A percentile compares a stretch with the other conserved stretches of the same genome.
Conservation (phyloP, 305 asterid species). For the Stenogyne calaminthoides region DNA sequence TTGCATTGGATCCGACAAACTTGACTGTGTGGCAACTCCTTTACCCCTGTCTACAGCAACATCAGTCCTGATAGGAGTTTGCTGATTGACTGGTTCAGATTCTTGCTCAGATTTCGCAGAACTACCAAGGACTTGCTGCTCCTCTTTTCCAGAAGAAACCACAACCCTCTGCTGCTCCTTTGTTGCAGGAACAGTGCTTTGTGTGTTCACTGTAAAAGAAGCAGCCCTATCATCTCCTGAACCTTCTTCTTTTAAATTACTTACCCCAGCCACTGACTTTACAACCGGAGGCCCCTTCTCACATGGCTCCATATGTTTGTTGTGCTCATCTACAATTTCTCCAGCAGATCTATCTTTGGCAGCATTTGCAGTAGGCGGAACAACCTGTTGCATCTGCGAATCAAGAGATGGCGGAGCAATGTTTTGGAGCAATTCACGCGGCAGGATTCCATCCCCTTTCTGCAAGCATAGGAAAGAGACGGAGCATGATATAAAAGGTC, state of each 20-base stretch:
- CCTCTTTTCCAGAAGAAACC: conserved; percentile 69
- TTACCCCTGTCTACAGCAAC: conserved; percentile 74
- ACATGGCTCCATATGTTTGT: conserved; percentile 48
- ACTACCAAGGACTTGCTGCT: conserved; percentile 55
- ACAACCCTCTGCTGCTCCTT: conserved; percentile 61
- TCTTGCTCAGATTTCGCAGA: conserved; percentile 66
- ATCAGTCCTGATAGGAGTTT: conserved; percentile 60
- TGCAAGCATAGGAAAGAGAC: conserved; percentile 44
- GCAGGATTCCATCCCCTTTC: conserved; percentile 94
- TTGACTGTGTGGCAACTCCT: conserved; percentile 57
- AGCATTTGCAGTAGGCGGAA: conserved; percentile 47
- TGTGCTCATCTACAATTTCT: conserved; percentile 56
- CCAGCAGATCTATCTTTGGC: conserved; percentile 59
- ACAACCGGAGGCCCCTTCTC: conserved; percentile 61
- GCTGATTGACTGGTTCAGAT: conserved; percentile 54
- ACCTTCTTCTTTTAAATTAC: conserved; percentile 54
- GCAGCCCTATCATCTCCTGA: conserved; percentile 53
- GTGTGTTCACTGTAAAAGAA: conserved; percentile 44
- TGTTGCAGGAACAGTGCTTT: conserved; percentile 40
- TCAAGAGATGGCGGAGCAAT: conserved; percentile 90
- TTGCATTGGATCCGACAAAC: conserved; percentile 61
- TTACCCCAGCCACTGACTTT: conserved; percentile 46
- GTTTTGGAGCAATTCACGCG: conserved; percentile 90
- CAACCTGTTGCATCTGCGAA: conserved; percentile 54
- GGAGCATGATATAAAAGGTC: conserved; percentile 22